phyloP scores from a whole-genome alignment of 2,329 filamentous ascomycete species.

The Aspergillus ustus region DNA sequence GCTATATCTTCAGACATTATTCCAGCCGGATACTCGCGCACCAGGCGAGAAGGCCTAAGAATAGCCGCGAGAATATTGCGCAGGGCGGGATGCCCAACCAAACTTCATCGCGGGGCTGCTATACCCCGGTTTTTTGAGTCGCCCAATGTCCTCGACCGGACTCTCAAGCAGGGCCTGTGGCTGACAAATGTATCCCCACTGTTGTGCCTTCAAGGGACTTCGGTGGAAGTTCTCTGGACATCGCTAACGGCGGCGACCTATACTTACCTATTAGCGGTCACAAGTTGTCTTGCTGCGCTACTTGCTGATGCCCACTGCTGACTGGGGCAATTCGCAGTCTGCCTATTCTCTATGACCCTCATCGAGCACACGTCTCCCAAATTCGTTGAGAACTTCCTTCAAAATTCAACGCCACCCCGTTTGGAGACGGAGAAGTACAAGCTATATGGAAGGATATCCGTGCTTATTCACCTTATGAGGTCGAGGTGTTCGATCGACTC shows the following conservation, averaged over 20 bases:
- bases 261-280: neutral
- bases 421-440: neutral
- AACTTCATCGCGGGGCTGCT: neutral
- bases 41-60: neutral
- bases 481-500: conserved; percentile 8
- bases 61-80: neutral
- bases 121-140: neutral
- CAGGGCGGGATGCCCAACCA: neutral
- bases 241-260: neutral
- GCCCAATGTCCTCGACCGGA: neutral
- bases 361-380: neutral
- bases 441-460: neutral
- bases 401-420: neutral
- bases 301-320: neutral
- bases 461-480: conserved; percentile 18
- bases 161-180: neutral
- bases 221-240: neutral
- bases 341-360: neutral
- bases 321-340: neutral
- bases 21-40: neutral
- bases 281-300: no score
- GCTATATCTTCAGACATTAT: neutral
- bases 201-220: neutral
- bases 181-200: neutral
- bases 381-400: neutral